Evolutionary conservation across 192 early-diverging fungal species (phyloP), one percentile per base, ranked within the genome.

Genomic region (Phlyctochytrium planicorne): DNA sequence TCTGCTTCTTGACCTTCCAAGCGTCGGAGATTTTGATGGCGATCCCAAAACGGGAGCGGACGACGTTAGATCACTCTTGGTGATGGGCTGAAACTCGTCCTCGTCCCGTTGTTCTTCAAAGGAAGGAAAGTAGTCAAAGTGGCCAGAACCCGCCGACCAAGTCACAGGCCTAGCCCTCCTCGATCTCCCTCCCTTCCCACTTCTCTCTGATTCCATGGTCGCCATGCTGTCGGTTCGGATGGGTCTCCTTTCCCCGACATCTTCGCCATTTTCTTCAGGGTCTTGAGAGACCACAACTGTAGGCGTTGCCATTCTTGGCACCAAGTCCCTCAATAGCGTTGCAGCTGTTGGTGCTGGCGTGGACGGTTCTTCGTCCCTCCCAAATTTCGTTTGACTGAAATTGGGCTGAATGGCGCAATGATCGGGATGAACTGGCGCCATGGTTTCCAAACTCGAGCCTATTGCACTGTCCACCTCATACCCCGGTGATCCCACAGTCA

Each of bases 111-210:
- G n/a, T n/a, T n/a, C n/a, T n/a, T n/a, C n/a, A n/a, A n/a, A n/a
- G n/a, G n/a, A n/a, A n/a, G n/a, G n/a, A n/a, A n/a, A n/a, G n/a
- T n/a, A 20, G 20, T 47, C 40, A 47, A 47, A 47, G 40, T 47
- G 40, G 20, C 20, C 40, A 47, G 40, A 47, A 25, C 25, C 12
- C 14, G 12, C 55, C 55, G 55, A 25, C 55, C 55, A 57, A 12
- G 55, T 57, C 16, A 57, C 55, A 4, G 55, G 55, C 40, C 40
- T 6, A 20, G 40, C 40, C 40, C 40, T 47, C 40, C 40, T 47
- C 40, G 40, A 6, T 47, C 40, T 20, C 40, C 40, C 40, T 20
- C 10, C 20, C 40, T 14, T 20, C 10, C 40, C 20, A 20, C 40
- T 47, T 20, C 40, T 20, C 40, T 47, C 40, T 20, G 40, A 47